Base-by-base conservation (phyloP, 2,329 filamentous ascomycete genomes). In the Penicillium vulpinum region DNA sequence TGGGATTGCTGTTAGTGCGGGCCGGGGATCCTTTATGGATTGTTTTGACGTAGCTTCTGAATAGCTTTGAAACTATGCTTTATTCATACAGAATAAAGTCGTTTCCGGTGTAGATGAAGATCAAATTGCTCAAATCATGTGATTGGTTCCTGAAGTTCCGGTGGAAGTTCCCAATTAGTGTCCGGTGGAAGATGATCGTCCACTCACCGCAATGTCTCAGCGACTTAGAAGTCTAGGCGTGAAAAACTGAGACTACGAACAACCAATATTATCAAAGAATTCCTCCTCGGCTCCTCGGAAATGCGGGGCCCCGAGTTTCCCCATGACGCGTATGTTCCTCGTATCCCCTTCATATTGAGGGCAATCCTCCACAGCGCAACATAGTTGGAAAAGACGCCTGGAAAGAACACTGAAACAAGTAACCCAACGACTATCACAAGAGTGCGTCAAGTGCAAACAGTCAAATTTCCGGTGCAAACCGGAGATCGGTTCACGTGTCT, bases 1-100 rank as follows among this genome's bases (percentile, higher is more conserved):
- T 26, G 70, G 72, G 38, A 60, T 66, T 18, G 57, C 54, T 45
- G 46, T 62, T 31, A 66, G 26, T 52, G 65, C 55, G 2, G 9
- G 68, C 66, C 22, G 64, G 66, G 5, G 64, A 66, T 63, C 60
- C 70, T 3, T 54, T 57, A 39, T 8, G 18, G 5, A 22, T 22
- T 22, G 8, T 39, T 7, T 22, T 22, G 18, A 16, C 16, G 7
- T 16, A 5, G 8, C 9, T n/a, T 11, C 8, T 26, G 5, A 11
- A 43, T 43, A 28, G 24, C 5, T 28, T 43, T 28, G 22, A 5
- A 11, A 26, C 15, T 10, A n/a, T 8, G 26, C 7, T 28, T 29
- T 15, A 28, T 18, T 3, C 3, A 28, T 13, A 13, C 15, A 9
- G 10, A 45, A 15, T 15, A n/a, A 22, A 21, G 39, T 16, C 7